Conservation (phyloP, 1,139 yeast genomes). For the Nadsonia starkeyi-henricii region DNA sequence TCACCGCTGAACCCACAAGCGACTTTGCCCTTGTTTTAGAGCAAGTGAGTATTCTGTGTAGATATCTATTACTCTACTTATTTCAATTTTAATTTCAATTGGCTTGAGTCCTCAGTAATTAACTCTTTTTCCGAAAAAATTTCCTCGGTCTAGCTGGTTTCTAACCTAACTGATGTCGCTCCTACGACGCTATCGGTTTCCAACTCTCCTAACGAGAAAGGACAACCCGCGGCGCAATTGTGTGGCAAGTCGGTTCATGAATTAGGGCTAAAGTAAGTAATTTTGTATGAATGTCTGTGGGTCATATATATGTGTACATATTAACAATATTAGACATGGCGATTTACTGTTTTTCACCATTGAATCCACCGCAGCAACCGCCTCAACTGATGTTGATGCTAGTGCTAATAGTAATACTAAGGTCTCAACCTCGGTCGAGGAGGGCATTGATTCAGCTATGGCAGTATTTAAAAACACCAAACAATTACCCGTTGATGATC, state of each 20-base stretch:
- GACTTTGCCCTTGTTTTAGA: slow-evolving; percentile 37
- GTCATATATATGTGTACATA: too few species aligned
- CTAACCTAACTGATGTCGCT: slow-evolving; percentile 16
- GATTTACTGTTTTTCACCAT: slow-evolving; percentile 58
- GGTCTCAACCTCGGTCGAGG: slow-evolving; percentile 8
- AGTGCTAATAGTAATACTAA: slow-evolving; percentile 5
- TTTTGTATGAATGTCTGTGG: too few species aligned
- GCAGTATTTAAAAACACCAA: slow-evolving; percentile 15
- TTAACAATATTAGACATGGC: slow-evolving; percentile 39
- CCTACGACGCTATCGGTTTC: slow-evolving; percentile 15
- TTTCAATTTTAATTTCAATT: too few species aligned
- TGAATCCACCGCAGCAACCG: slow-evolving; percentile 19
- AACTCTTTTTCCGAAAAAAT: too few species aligned
- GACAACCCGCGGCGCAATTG: slow-evolving; percentile 32
- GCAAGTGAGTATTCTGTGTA: slow-evolving; percentile 20
- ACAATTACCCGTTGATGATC: slow-evolving; percentile 46
- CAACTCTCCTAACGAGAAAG: slow-evolving; percentile 35
- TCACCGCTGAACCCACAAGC: slow-evolving; percentile 36
- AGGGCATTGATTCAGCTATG: slow-evolving; percentile 9
- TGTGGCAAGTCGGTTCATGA: slow-evolving; percentile 34
- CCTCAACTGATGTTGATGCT: slow-evolving; percentile 7
- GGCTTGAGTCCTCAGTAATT: too few species aligned
- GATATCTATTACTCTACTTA: too few species aligned
- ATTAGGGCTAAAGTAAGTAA: slow-evolving; percentile 34
- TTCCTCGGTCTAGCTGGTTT: slow-evolving; percentile 10